Conservation (phyloP, 495 filamentous ascomycete genomes). For the Emericellopsis terricola region DNA sequence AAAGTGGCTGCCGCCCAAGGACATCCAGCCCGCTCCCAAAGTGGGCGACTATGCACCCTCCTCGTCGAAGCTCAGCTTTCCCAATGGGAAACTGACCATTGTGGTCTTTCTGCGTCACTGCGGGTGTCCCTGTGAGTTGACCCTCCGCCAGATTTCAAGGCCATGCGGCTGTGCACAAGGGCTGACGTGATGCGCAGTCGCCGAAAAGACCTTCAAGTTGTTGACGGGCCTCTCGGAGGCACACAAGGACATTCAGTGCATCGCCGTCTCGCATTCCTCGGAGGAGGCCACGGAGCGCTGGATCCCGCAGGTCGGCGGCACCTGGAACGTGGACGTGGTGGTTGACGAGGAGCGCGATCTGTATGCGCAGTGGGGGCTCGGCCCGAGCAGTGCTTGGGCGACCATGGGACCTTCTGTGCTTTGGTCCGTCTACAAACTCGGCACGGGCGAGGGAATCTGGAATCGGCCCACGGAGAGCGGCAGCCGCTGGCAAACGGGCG, state of each 20-base stretch:
- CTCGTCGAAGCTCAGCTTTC: slow-evolving; percentile 22
- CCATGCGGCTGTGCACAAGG: no score
- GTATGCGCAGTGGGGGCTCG: slow-evolving; percentile 37
- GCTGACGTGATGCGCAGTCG: no score
- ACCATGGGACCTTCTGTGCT: slow-evolving; percentile 24
- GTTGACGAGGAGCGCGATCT: slow-evolving; percentile 31
- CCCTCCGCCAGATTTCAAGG: not conserved
- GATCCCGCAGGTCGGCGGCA: slow-evolving; percentile 32
- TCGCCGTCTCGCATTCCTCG: slow-evolving; percentile 40
- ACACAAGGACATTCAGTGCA: slow-evolving; percentile 31
- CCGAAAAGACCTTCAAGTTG: slow-evolving; percentile 37
- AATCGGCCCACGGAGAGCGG: slow-evolving; percentile 34
- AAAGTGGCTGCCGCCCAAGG: slow-evolving; percentile 11
- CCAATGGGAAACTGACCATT: slow-evolving; percentile 26
- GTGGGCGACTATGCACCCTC: slow-evolving; percentile 30
- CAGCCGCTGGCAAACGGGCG: slow-evolving; percentile 37
- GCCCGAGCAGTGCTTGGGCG: slow-evolving; percentile 31
- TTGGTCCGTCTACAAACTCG: slow-evolving; percentile 28
- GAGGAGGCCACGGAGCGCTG: slow-evolving; percentile 30
- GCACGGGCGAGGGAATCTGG: slow-evolving; percentile 35
- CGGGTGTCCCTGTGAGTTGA: slow-evolving; percentile 36
- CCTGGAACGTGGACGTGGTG: slow-evolving; percentile 31
- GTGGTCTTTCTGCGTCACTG: slow-evolving; percentile 42
- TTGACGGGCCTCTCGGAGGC: slow-evolving; percentile 24
- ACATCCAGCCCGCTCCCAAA: slow-evolving; percentile 18